These are phyloP conservation scores for Lyophyllum shimeji DNA, from an alignment of 768 basidiomycete species.

Conservation along the genomic window DNA sequence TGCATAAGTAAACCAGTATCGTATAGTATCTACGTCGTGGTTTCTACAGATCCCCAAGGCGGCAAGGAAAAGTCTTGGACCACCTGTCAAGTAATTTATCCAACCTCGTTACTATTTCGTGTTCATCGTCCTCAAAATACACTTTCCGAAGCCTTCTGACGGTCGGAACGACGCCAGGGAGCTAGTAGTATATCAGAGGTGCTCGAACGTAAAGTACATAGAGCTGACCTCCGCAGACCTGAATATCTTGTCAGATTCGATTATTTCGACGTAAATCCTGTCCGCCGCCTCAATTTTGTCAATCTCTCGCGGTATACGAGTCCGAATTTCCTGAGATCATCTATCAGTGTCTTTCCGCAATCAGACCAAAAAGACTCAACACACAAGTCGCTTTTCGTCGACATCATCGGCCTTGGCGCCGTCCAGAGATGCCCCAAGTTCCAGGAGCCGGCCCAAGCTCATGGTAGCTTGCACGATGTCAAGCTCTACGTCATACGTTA, in stretches of 20 bases:
- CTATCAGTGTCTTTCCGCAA: neutral
- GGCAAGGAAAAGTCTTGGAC: conserved; percentile 17
- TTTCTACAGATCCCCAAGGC: neutral
- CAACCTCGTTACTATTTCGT: conserved; percentile 17
- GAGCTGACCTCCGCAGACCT: conserved; percentile 5
- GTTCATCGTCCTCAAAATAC: conserved; percentile 22
- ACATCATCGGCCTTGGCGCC: neutral
- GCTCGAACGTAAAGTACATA: neutral
- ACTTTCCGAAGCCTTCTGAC: conserved; percentile 19
- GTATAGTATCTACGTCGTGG: neutral
- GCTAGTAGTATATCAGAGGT: conserved; percentile 13
- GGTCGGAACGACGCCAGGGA: conserved; percentile 24
- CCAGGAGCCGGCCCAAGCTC: conserved; percentile 5
- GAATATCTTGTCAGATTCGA: conserved; percentile 7
- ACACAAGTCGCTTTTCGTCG: neutral
- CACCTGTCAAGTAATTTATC: conserved; percentile 17
- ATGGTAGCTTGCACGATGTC: neutral
- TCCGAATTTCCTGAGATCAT: neutral
- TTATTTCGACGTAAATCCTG: conserved; percentile 14
- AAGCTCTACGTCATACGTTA: conserved; percentile 1
- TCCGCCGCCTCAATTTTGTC: conserved; percentile 20
- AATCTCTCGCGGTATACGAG: conserved; percentile 7
- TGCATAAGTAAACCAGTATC: neutral
- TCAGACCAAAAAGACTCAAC: neutral
- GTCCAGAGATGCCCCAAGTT: neutral